Evolutionary conservation across 495 filamentous ascomycete species (phyloP).

Genomic region (Entonaema liquescens): DNA sequence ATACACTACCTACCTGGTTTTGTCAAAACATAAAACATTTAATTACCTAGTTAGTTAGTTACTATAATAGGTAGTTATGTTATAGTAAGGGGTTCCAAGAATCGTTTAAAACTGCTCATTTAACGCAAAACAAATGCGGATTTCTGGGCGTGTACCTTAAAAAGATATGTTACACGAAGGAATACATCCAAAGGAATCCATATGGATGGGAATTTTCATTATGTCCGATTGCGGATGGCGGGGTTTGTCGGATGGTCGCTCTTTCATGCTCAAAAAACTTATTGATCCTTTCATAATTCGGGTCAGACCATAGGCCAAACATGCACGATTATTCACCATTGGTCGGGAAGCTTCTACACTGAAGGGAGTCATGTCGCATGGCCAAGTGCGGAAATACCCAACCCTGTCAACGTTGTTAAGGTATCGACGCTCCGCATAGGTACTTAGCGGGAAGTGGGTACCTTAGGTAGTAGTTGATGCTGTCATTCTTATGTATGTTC

Average conservation of each 20-base stretch:
- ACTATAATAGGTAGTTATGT: neutral
- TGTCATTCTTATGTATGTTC: constrained; percentile 25
- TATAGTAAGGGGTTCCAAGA: neutral
- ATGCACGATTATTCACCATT: constrained; percentile 13
- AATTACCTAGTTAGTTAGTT: too few relatives aligned
- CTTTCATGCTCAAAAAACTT: constrained; percentile 10
- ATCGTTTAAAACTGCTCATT: neutral
- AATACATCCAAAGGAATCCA: neutral
- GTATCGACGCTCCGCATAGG: constrained; percentile 15
- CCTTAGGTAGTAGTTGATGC: constrained; percentile 11
- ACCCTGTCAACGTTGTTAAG: constrained; percentile 12
- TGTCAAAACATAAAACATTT: neutral
- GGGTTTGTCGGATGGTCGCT: constrained; percentile 25
- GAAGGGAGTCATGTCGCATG: constrained; percentile 6
- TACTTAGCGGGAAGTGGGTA: constrained; percentile 24
- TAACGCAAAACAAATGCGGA: constrained; percentile 24
- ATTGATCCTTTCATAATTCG: constrained; percentile 15
- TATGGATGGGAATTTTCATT: neutral
- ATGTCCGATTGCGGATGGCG: constrained; percentile 31
- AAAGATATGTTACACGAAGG: constrained; percentile 1
- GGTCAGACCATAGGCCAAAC: neutral
- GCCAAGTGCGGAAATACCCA: constrained; percentile 2
- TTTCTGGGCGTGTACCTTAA: neutral
- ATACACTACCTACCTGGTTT: neutral
- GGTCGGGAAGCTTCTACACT: constrained; percentile 22